Base-by-base conservation (phyloP, 441 rosid species). In the Pelargonium fulgidum region DNA sequence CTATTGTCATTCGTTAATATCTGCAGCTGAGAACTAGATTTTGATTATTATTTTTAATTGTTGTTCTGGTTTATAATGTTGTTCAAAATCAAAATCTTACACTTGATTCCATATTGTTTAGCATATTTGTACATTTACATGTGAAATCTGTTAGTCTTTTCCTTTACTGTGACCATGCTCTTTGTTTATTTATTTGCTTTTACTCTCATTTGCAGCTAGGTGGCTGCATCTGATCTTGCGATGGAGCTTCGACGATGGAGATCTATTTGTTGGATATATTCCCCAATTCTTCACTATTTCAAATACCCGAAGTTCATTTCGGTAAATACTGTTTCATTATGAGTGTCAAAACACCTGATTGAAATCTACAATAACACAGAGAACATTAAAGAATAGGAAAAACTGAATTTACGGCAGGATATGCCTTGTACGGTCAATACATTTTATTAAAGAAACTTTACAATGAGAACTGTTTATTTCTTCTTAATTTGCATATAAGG, bases 401-500 rank as follows among this genome's bases (percentile, higher is more conserved):
- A 5, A 54, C 22, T 54, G 22, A 54, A 17, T 1, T 17, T 24
- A 54, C 16, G 7, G 33, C 33, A 29, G 33, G 33, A 29, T 14
- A 54, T 7, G 10, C 9, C 22, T 54, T 54, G 14, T 54, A 7
- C 16, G 61, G 17, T 54, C 61, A 54, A 54, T 54, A 54, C 61
- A 54, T 14, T 54, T 54, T 54, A 54, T 54, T 54, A 54, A 9
- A 12, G 61, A 54, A 20, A 14, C 9, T 54, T 54, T 16, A 50
- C 3, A 54, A 54, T 54, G 61, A 54, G 22, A 54, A 54, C 9
- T 54, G 22, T 14, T 17, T 7, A 7, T 54, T 5, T 54, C 61
- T 16, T 16, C 61, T 16, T 54, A 1, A 6, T 54, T 29, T 65
- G 72, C 72, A 50, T 45, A 66, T 14, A 67, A 69, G 33, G 64